phyloP scores from a whole-genome alignment of 768 basidiomycete genomes.

The Suillus bovinus region DNA sequence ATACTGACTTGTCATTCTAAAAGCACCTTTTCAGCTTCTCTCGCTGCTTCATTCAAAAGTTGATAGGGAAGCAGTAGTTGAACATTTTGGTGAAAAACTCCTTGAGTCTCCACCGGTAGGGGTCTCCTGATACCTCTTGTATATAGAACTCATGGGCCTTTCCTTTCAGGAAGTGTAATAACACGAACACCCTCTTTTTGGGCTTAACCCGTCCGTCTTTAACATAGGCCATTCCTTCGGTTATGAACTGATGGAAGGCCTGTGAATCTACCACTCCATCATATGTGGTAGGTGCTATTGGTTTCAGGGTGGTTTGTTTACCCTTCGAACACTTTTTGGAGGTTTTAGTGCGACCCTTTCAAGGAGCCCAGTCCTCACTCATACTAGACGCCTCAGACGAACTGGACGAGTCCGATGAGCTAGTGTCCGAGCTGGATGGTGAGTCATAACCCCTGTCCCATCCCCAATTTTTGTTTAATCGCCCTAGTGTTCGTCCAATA shows the following conservation, averaged over 20 bases:
- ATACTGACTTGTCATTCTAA: conserved; percentile 31
- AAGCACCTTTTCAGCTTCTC: conserved; percentile 20
- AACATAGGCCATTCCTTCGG: conserved; percentile 24
- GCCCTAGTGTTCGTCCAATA: background rate
- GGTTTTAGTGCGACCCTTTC: background rate
- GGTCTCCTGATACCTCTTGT: conserved; percentile 26
- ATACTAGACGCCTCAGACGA: background rate
- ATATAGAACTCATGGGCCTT: conserved; percentile 36
- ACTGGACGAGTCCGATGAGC: background rate
- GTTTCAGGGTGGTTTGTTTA: conserved; percentile 17
- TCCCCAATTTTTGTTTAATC: background rate
- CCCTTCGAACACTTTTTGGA: background rate
- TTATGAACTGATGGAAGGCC: conserved; percentile 28
- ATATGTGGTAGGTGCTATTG: conserved; percentile 26
- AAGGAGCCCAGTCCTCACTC: background rate
- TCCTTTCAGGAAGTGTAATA: conserved; percentile 32
- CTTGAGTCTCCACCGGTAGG: conserved; percentile 26
- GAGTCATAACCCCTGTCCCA: background rate
- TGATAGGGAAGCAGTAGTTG: conserved; percentile 37
- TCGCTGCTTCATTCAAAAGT: conserved; percentile 23
- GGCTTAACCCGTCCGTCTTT: conserved; percentile 18
- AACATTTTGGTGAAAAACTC: conserved; percentile 37
- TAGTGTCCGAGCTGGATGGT: background rate
- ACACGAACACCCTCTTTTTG: conserved; percentile 18
- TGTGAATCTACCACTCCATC: conserved; percentile 25